Evolutionary conservation across 176 grass and related monocot species (phyloP), one percentile per base, ranked within the genome.

Genomic region (Raddia distichophylla): DNA sequence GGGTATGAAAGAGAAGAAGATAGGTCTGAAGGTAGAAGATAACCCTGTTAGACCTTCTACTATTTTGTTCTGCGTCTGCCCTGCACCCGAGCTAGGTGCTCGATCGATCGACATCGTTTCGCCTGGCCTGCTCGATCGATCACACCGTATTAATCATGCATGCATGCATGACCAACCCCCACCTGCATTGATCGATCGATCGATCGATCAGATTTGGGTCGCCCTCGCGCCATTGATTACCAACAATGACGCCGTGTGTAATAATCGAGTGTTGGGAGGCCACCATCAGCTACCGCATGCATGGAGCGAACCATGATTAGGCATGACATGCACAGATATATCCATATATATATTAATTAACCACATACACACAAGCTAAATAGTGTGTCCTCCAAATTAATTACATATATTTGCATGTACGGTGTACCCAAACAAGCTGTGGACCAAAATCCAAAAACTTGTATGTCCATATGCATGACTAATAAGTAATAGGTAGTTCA

Each of bases 191-290:
- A 27, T 27, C 27, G 27, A 27, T 27, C 27, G 27, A 27, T 27
- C 27, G 27, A 27, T 27, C 27, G 27, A 27, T 80, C 66, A 70
- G 70, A 89, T 89, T 85, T 76, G 37, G 76, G 70, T 81, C 76
- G 47, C 52, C 42, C 35, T 85, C 55, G 18, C 55, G 60, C 67
- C 58, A 86, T 80, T 80, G 50, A 71, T 63, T 22, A 40, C 15
- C 48, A 71, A 79, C 83, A 79, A 65, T 54, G 71, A 49, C 70
- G 47, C 76, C 18, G 76, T 62, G 3, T 69, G 76, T 48, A 27
- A 75, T 80, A 82, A 19, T 89, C 46, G 3, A 63, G 82, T 80
- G 76, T 84, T 84, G 87, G 63, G 46, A 84, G 19, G 82, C 61
- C 86, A 61, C 69, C 79, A 44, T 84, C 52, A 77, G n/a, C 6